These are phyloP conservation scores for Inga oerstediana DNA, from an alignment of 306 rosid species.

Conservation along the genomic window DNA sequence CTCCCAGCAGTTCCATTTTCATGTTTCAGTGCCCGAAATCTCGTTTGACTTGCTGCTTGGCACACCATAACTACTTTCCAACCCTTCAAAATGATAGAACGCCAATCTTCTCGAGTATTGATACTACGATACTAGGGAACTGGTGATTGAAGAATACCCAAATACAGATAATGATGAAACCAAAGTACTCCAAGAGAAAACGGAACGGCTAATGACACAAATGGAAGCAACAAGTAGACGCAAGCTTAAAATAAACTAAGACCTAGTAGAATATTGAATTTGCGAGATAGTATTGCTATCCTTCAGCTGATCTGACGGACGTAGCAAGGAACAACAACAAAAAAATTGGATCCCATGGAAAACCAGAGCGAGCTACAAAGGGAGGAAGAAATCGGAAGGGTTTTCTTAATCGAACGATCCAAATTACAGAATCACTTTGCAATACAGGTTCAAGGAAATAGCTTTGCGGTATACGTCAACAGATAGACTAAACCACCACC, in stretches of 20 bases:
- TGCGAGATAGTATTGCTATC: background rate
- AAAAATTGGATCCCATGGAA: constrained; percentile 89
- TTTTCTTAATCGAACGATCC: background rate
- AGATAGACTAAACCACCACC: constrained; percentile 82
- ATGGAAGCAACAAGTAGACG: constrained; percentile 8
- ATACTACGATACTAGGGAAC: constrained; percentile 15
- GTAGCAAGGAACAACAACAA: constrained; percentile 90
- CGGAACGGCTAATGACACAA: background rate
- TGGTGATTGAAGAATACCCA: constrained; percentile 15
- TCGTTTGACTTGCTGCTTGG: constrained; percentile 99
- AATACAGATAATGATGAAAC: constrained; percentile 15
- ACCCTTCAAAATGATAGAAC: constrained; percentile 52
- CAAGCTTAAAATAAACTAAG: background rate
- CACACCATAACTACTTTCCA: constrained; percentile 93
- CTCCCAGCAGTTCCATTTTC: constrained; percentile 88
- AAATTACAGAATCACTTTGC: constrained; percentile 93
- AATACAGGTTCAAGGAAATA: constrained; percentile 81
- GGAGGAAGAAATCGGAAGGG: background rate
- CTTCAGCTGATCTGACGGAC: constrained; percentile 95
- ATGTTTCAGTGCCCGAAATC: constrained; percentile 98
- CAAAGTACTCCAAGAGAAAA: background rate
- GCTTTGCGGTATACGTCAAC: constrained; percentile 82
- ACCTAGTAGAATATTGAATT: background rate
- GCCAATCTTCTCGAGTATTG: constrained; percentile 45
- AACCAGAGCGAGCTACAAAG: background rate